Evolutionary conservation across 2,329 filamentous ascomycete genomes (phyloP).

Genomic region (Colletotrichum echinochloae): DNA sequence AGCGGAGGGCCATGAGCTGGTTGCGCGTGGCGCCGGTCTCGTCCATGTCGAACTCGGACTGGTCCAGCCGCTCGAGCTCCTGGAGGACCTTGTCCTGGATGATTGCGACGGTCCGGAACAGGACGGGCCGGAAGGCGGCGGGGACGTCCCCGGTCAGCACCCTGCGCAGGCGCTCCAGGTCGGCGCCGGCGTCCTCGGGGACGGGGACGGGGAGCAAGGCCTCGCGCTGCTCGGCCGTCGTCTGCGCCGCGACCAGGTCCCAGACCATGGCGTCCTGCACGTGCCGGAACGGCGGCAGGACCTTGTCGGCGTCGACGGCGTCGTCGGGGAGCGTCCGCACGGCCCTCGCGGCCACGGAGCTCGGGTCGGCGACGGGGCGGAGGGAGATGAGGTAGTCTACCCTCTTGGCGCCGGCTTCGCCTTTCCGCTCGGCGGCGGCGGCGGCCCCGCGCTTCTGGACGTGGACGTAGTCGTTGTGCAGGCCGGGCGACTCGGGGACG

Average conservation of each 20-base stretch:
- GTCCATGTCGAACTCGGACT: conserved; percentile 58
- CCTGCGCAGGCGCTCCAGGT: conserved; percentile 42
- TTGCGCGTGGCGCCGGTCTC: conserved; percentile 58
- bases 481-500: conserved; percentile 57
- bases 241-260: conserved; percentile 59
- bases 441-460: conserved; percentile 59
- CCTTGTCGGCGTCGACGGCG: conserved; percentile 36
- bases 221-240: conserved; percentile 48
- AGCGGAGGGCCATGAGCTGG: conserved; percentile 62
- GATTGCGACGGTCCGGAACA: conserved; percentile 54
- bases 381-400: conserved; percentile 65
- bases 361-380: conserved; percentile 59
- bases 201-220: conserved; percentile 46
- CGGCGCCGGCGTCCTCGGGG: conserved; percentile 31
- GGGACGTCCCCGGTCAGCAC: conserved; percentile 50
- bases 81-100: conserved; percentile 58
- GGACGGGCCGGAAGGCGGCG: conserved; percentile 44
- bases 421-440: conserved; percentile 13
- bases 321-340: conserved; percentile 51
- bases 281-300: conserved; percentile 59
- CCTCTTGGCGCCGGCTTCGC: conserved; percentile 41
- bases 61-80: conserved; percentile 59
- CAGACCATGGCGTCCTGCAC: conserved; percentile 66
- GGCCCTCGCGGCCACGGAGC: conserved; percentile 60
- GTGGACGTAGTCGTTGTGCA: conserved; percentile 72